Percentiles rank a stretch among this genome's conserved stretches.
Conservation (phyloP, 352 stramenopile genomes). For the Albugo candida region DNA sequence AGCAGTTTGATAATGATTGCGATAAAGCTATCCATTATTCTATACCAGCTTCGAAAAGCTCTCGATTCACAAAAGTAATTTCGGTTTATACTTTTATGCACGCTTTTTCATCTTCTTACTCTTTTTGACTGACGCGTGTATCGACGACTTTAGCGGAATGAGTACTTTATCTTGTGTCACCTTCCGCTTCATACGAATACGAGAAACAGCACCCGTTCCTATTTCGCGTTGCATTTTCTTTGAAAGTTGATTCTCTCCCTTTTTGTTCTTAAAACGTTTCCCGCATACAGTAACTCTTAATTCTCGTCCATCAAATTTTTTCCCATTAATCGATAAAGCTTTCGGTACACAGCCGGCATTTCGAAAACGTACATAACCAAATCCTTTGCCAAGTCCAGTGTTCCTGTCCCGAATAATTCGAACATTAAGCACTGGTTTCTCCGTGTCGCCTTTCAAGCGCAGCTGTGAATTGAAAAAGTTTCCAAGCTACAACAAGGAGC, state of each 20-base stretch:
- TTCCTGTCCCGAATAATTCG: conserved; percentile 76
- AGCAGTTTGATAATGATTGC: too few species aligned
- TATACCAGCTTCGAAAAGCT: too few species aligned
- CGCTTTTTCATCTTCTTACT: too few species aligned
- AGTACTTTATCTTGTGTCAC: conserved; percentile 1
- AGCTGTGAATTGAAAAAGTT: conserved; percentile 38
- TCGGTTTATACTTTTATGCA: too few species aligned
- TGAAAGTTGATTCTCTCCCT: conserved; percentile 21
- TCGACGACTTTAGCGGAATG: too few species aligned
- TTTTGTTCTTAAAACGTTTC: conserved; percentile 71
- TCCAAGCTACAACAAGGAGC: conserved; percentile 13
- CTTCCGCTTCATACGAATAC: conserved; percentile 50
- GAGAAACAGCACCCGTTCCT: conserved; percentile 26
- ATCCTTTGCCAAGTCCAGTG: conserved; percentile 82
- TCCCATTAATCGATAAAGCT: conserved; percentile 37
- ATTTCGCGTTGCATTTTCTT: conserved; percentile 35
- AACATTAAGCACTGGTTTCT: conserved; percentile 60
- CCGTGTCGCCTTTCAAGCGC: conserved; percentile 37
- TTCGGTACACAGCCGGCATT: conserved; percentile 38
- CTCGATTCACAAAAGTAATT: too few species aligned
- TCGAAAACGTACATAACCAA: conserved; percentile 80
- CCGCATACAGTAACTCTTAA: conserved; percentile 61
- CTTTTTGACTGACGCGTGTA: too few species aligned
- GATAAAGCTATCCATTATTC: too few species aligned
- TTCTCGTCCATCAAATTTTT: conserved; percentile 46